Evolutionary conservation across 805 yeast species (phyloP).

Genomic region (Saturnispora serradocipensis): DNA sequence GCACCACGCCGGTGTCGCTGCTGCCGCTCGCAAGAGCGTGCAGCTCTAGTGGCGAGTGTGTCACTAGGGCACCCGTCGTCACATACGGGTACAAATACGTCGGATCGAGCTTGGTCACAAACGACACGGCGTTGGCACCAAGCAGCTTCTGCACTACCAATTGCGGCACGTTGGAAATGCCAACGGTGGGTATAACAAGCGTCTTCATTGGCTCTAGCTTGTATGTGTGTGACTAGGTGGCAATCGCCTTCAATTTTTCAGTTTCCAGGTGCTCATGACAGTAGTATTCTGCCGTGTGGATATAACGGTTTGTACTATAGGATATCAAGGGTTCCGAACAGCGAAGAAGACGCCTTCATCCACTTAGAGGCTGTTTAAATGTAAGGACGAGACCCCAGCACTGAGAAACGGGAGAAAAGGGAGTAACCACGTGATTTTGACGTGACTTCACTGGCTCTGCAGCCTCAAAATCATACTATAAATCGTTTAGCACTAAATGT

Average conservation of each 20-base stretch:
- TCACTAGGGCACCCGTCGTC: conserved; percentile 29
- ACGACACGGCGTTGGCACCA: neutral
- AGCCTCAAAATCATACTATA: neutral
- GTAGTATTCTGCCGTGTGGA: neutral
- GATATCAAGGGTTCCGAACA: too few species aligned
- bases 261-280: neutral
- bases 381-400: too few species aligned
- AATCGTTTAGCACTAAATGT: neutral
- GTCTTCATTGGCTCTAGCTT: conserved; percentile 15
- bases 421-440: neutral
- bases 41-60: conserved; percentile 9
- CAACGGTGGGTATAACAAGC: conserved; percentile 68
- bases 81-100: conserved; percentile 68
- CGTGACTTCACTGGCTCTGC: neutral
- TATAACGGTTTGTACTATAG: neutral
- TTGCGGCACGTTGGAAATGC: conserved; percentile 89
- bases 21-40: neutral
- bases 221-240: neutral
- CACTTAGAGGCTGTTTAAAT: too few species aligned
- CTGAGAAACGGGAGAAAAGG: too few species aligned
- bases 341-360: too few species aligned
- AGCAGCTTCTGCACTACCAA: conserved; percentile 29
- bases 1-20: neutral
- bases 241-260: neutral
- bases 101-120: conserved; percentile 39